Evolutionary conservation across 129 eudicot genomes (phyloP), one percentile per base, ranked within the genome.

Genomic region (Calendula officinalis): DNA sequence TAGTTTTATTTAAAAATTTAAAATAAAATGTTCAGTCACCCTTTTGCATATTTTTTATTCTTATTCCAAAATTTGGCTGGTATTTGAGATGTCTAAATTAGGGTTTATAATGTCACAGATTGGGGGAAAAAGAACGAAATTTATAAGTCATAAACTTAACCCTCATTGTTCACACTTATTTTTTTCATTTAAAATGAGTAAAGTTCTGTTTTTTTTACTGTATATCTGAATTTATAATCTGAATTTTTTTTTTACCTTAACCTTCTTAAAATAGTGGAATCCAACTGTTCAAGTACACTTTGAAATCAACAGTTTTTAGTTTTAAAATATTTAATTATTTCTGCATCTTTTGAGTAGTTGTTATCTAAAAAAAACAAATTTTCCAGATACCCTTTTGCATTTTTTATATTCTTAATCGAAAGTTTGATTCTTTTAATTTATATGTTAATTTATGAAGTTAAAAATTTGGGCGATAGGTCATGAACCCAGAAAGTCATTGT

Each of bases 41-140:
- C 34, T 64, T 64, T 64, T 64, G 32, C 35, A 64, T 10, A 47
- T 35, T 15, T 47, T 9, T 35, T 51, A 16, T 48, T 64, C 45
- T 48, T 48, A 48, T 30, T 45, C 34, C 12, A 48, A 63, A 32
- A 43, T 35, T 45, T 63, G 33, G 68, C 35, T 63, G 14, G 45
- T 14, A 32, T 44, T 1, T 4, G 32, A 43, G 30, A 63, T 44
- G 51, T 7, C 4, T 63, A 3, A 4, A 7, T 64, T 64, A 64
- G 58, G 69, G 69, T 64, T 48, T 49, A 47, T 48, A 8, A n/a
- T 33, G 69, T 51, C 47, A 49, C 35, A 56, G 34, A 22, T 22
- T 22, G 43, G n/a, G 65, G 3, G 22, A 8, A 36, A 38, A 70
- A 58, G 30, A n/a, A 12, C 42, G 52, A 13, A 37, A 66, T 17